A percentile compares a stretch with the other conserved stretches of the same genome.
These are phyloP conservation scores for Botrytis elliptica DNA, from an alignment of 2,329 filamentous ascomycete species.

Conservation along the genomic window DNA sequence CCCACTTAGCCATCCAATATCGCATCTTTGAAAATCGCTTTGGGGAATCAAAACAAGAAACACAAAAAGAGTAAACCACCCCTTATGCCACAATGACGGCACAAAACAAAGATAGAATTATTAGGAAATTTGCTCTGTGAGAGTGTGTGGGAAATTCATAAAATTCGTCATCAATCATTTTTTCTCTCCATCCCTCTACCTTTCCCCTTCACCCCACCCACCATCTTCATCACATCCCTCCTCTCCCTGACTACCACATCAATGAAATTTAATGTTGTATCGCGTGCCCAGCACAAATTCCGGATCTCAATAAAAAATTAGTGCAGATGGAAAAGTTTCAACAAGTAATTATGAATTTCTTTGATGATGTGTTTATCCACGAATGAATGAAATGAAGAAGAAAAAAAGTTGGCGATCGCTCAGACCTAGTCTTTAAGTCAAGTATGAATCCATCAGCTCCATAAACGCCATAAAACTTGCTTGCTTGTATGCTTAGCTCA, in stretches of 20 bases:
- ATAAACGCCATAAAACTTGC: constrained; percentile 14
- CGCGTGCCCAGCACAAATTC: constrained; percentile 6
- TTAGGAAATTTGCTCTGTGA: constrained; percentile 3
- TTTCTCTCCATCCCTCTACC: not conserved
- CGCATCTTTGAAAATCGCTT: not conserved
- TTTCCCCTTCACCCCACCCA: not conserved
- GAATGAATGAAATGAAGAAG: not conserved
- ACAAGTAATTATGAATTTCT: constrained; percentile 16
- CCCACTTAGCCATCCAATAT: not conserved
- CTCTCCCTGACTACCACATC: not conserved
- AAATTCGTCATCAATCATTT: constrained; percentile 18
- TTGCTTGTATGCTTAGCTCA: constrained; percentile 7
- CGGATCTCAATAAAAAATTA: constrained; percentile 11
- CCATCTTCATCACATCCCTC: not conserved
- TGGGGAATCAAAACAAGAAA: constrained; percentile 14
- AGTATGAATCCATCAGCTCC: constrained; percentile 10
- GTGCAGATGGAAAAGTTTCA: constrained; percentile 7
- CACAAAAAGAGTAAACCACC: not conserved
- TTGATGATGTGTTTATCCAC: constrained; percentile 3
- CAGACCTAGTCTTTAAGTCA: constrained; percentile 15
- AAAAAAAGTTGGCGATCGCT: constrained; percentile 13
- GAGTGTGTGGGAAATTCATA: constrained; percentile 12
- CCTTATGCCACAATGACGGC: not conserved
- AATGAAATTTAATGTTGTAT: constrained; percentile 5
- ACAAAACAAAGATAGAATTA: not conserved